Conservation (phyloP, 345 rosid species). For the Aurinia saxatilis region DNA sequence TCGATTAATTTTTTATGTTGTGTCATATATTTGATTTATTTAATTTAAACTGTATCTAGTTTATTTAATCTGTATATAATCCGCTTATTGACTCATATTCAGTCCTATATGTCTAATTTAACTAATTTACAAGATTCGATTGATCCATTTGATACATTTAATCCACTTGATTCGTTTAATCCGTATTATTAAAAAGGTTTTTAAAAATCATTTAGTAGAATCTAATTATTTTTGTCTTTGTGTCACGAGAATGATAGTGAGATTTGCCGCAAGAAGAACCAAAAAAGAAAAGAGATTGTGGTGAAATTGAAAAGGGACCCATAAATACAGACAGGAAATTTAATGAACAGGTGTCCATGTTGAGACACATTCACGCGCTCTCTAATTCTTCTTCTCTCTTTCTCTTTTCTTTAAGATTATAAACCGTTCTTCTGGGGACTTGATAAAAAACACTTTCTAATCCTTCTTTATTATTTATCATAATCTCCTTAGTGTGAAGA, state of each 20-base stretch:
- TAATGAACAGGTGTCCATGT: constrained; percentile 32
- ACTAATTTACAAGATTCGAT: too few relatives aligned
- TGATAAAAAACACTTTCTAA: not conserved
- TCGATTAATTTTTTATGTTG: too few relatives aligned
- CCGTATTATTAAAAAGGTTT: too few relatives aligned
- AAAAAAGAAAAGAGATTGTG: not conserved
- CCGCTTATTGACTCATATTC: too few relatives aligned
- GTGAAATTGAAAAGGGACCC: constrained; percentile 5
- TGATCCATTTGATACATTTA: too few relatives aligned
- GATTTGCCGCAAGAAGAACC: not conserved
- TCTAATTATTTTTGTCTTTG: not conserved
- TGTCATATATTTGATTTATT: too few relatives aligned
- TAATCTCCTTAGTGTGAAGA: not conserved
- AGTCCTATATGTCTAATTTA: too few relatives aligned
- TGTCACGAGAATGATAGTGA: not conserved
- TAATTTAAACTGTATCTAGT: too few relatives aligned
- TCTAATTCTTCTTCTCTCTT: not conserved
- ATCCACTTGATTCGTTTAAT: too few relatives aligned
- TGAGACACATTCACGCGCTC: constrained; percentile 23
- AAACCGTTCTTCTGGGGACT: constrained; percentile 18
- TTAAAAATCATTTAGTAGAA: too few relatives aligned
- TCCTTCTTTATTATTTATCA: not conserved
- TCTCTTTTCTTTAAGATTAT: not conserved
- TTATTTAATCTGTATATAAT: too few relatives aligned
- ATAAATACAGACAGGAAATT: constrained; percentile 18